These are phyloP conservation scores for Ustilago xerochloae DNA, from an alignment of 1,284 basidiomycete species.

Conservation along the genomic window DNA sequence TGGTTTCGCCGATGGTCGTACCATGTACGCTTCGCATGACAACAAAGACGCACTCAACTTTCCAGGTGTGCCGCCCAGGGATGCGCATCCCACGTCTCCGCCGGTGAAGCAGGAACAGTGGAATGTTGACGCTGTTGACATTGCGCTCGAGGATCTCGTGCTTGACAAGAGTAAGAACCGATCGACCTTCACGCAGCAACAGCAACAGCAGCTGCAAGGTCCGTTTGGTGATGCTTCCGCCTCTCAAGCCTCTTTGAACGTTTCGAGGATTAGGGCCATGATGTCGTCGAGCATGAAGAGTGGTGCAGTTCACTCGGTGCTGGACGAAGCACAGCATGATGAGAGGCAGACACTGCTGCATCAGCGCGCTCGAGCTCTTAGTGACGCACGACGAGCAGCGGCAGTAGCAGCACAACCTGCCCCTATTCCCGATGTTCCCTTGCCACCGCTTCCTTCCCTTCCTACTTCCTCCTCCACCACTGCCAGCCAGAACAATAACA, in stretches of 20 bases:
- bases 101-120: constrained; percentile 31
- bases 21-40: constrained; percentile 5
- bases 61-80: constrained; percentile 29
- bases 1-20: constrained; percentile 19
- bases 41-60: constrained; percentile 20
- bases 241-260: too few relatives aligned
- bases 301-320: constrained; percentile 19
- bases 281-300: neutral
- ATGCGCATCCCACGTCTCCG: neutral
- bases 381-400: constrained; percentile 8
- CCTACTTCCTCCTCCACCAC: constrained; percentile 5
- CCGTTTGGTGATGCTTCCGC: too few relatives aligned
- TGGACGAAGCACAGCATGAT: constrained; percentile 32
- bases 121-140: constrained; percentile 44
- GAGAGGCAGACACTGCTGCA: neutral
- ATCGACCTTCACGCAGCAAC: neutral
- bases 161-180: constrained; percentile 21
- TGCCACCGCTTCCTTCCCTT: constrained; percentile 18
- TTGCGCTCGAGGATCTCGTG: constrained; percentile 38
- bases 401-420: neutral
- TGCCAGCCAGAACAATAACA: neutral
- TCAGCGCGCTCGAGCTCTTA: constrained; percentile 7
- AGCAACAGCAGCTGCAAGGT: too few relatives aligned
- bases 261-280: too few relatives aligned
- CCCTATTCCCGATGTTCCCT: constrained; percentile 4